Conservation (phyloP, 192 early-diverging fungal species). For the Rhizoclosmatium globosum region DNA sequence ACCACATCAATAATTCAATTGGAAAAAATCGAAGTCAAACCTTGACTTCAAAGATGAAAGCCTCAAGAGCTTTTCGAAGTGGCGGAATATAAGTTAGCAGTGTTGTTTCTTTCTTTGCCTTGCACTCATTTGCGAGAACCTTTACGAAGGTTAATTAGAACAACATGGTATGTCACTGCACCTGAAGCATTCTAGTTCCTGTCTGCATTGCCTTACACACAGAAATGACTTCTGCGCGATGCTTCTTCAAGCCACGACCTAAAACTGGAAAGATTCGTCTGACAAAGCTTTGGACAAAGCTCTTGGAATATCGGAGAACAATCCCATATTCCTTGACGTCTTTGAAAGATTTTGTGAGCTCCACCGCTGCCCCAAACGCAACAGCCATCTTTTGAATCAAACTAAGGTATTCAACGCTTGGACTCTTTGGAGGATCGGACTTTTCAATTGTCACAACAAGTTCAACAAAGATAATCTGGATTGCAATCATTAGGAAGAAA, state of each 20-base stretch:
- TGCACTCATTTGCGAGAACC: conserved; percentile 26
- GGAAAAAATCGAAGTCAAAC: conserved; percentile 7
- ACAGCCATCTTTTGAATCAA: background rate
- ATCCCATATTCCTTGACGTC: conserved; percentile 7
- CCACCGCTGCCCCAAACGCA: conserved; percentile 13
- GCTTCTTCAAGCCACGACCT: background rate
- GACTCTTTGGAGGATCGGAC: background rate
- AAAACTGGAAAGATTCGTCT: conserved; percentile 17
- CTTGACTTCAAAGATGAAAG: conserved; percentile 39
- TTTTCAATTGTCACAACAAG: conserved; percentile 21
- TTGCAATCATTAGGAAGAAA: background rate
- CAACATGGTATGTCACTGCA: background rate
- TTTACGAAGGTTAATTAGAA: background rate
- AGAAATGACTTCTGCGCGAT: background rate
- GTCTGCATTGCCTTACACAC: conserved; percentile 21
- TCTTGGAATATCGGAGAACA: conserved; percentile 13
- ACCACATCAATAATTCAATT: background rate
- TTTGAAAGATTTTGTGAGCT: conserved; percentile 17
- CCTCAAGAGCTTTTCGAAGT: conserved; percentile 30
- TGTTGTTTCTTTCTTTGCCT: conserved; percentile 12
- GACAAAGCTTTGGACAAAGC: conserved; percentile 26
- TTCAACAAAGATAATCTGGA: conserved; percentile 20
- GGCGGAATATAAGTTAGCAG: conserved; percentile 29
- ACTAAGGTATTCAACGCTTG: background rate
- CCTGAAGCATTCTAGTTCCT: conserved; percentile 34